Conservation (phyloP, 768 basidiomycete species). For the Trametes cubensis region DNA sequence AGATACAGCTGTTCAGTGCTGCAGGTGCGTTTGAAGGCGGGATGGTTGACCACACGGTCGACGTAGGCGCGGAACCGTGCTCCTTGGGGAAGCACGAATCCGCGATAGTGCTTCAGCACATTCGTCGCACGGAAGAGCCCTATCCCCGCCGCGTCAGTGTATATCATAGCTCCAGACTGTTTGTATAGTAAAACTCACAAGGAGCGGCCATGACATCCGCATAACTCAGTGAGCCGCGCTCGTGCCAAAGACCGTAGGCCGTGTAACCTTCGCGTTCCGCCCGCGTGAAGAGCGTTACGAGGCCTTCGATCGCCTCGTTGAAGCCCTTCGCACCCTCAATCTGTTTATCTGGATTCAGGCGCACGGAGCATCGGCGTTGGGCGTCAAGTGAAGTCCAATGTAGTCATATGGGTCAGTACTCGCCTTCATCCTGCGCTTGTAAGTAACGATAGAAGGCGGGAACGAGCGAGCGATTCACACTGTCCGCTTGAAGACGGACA, state of each 20-base stretch:
- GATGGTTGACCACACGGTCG: slow-evolving; percentile 56
- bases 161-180: neutral
- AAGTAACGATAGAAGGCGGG: slow-evolving; percentile 77
- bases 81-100: slow-evolving; percentile 57
- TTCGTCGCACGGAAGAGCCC: slow-evolving; percentile 70
- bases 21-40: slow-evolving; percentile 66
- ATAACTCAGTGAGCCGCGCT: slow-evolving; percentile 55
- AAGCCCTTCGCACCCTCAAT: slow-evolving; percentile 57
- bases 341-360: slow-evolving; percentile 42
- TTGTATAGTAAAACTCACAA: slow-evolving; percentile 46
- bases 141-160: slow-evolving; percentile 32
- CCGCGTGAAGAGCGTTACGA: slow-evolving; percentile 60
- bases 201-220: slow-evolving; percentile 72
- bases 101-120: slow-evolving; percentile 68
- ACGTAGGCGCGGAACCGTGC: slow-evolving; percentile 56
- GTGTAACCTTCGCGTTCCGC: slow-evolving; percentile 41
- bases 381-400: neutral
- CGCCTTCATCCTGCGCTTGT: slow-evolving; percentile 60
- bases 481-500: slow-evolving; percentile 68
- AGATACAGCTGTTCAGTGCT: slow-evolving; percentile 68
- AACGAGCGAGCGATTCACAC: slow-evolving; percentile 62
- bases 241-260: slow-evolving; percentile 63
- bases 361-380: neutral
- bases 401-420: neutral
- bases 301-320: slow-evolving; percentile 48